Conservation (phyloP, 2,329 filamentous ascomycete genomes). For the Arachnomyces sp. region DNA sequence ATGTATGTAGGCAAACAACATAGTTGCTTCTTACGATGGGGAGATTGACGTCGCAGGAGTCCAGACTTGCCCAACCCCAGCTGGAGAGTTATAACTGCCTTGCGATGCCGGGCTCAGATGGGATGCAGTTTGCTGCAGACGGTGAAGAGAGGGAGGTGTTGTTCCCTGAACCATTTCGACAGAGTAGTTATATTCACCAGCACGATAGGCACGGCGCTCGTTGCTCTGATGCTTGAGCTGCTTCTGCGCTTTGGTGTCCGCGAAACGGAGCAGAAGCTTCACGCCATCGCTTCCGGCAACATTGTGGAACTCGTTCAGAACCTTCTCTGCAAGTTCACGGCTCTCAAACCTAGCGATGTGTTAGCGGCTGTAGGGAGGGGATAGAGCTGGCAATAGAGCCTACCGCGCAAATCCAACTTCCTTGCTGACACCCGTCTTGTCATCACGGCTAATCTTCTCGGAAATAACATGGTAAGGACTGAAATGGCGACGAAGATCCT, state of each 20-base stretch:
- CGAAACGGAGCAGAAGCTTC: constrained; percentile 88
- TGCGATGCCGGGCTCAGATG: constrained; percentile 37
- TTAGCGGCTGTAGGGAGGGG: constrained; percentile 4
- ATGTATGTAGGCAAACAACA: not conserved
- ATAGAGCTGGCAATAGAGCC: constrained; percentile 21
- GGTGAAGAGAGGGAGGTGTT: constrained; percentile 35
- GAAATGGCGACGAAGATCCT: constrained; percentile 61
- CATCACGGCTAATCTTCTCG: constrained; percentile 88
- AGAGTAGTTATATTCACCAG: constrained; percentile 76
- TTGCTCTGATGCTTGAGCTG: constrained; percentile 92
- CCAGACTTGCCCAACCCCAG: constrained; percentile 34
- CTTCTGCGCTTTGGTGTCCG: constrained; percentile 94
- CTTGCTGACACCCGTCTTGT: constrained; percentile 76
- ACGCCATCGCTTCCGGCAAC: constrained; percentile 68
- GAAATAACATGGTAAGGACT: constrained; percentile 62
- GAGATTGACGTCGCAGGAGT: constrained; percentile 42
- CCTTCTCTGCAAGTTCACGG: constrained; percentile 80
- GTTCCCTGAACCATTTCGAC: constrained; percentile 39
- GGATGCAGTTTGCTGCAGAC: constrained; percentile 30
- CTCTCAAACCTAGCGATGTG: constrained; percentile 63
- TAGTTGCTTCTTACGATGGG: constrained; percentile 33
- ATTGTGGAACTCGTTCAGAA: constrained; percentile 82
- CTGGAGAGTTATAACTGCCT: constrained; percentile 36
- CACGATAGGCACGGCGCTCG: constrained; percentile 88
- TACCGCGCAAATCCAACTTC: constrained; percentile 97